Base-by-base conservation (phyloP, 208 protist species). In the Leishmania braziliensis region DNA sequence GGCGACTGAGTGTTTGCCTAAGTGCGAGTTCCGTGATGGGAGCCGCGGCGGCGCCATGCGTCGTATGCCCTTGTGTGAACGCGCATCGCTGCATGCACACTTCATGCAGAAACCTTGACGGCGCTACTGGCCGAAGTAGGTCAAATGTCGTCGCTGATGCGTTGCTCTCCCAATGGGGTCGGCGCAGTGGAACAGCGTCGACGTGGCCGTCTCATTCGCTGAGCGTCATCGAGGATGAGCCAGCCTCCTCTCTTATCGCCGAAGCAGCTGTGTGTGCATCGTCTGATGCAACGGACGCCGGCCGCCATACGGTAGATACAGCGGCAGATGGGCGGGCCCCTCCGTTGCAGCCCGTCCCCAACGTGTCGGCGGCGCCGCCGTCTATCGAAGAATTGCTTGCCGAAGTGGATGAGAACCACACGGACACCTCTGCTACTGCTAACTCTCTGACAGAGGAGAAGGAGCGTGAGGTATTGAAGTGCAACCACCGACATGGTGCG, bases 111-210 rank as follows among this genome's bases (percentile, higher is more conserved):
- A 16, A 36, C 60, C 71, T 39, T 26, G 71, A 75, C 46, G 46
- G 18, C 2, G 71, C 14, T 3, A 12, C 71, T 5, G 12, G 3
- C 26, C n/a, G n/a, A 26, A 29, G 48, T 4, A 43, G 50, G 71
- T 2, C 71, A 26, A 36, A 20, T 23, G 71, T 62, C 1, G 43
- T 50, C 12, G 62, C 81, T 33, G 81, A 81, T 46, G 43, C 36
- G 1, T 48, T 85, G 8, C 77, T 85, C 5, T 81, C 81, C 12
- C 77, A 48, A 33, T 85, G 81, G 81, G 81, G 81, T 70, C 81
- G 81, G 10, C 81, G 77, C 26, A 36, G 54, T 36, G 54, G 20
- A 4, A 23, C 50, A 5, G n/a, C 68, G 46, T 33, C 16, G 10
- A 74, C 73, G 4, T 9, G n/a, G 23, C 20, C 16, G 46, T 60